These are phyloP conservation scores for Stagonosporopsis rhizophila DNA, from an alignment of 2,329 filamentous ascomycete species.

Conservation along the genomic window DNA sequence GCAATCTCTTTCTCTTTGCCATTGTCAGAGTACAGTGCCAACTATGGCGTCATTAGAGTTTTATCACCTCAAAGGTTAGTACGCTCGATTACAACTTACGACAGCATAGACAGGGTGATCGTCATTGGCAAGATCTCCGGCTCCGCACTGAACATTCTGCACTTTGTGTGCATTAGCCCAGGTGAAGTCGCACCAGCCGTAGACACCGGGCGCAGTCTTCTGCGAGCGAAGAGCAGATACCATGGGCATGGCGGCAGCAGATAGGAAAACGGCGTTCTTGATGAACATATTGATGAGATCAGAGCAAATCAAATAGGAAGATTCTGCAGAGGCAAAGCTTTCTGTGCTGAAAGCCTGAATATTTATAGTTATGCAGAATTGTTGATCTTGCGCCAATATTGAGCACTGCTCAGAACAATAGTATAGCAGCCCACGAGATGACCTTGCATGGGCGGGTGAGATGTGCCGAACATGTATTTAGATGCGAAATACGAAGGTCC, in stretches of 20 bases:
- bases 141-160: slow-evolving; percentile 6
- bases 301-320: neutral
- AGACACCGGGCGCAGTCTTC: neutral
- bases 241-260: neutral
- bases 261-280: neutral
- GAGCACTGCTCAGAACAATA: too few species aligned
- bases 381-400: neutral
- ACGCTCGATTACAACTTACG: neutral
- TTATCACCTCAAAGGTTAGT: too few species aligned
- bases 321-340: neutral
- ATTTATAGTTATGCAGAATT: neutral
- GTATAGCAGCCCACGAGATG: neutral
- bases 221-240: slow-evolving; percentile 1
- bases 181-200: slow-evolving; percentile 7
- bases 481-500: neutral
- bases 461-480: neutral
- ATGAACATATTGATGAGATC: neutral
- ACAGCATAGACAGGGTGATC: neutral
- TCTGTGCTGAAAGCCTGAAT: neutral
- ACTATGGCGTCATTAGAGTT: neutral
- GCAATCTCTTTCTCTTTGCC: slow-evolving; percentile 6
- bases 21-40: neutral
- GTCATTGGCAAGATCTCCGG: neutral
- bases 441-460: neutral
- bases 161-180: slow-evolving; percentile 1